These are phyloP conservation scores for Boeremia exigua DNA, from an alignment of 2,329 filamentous ascomycete species.

Conservation along the genomic window DNA sequence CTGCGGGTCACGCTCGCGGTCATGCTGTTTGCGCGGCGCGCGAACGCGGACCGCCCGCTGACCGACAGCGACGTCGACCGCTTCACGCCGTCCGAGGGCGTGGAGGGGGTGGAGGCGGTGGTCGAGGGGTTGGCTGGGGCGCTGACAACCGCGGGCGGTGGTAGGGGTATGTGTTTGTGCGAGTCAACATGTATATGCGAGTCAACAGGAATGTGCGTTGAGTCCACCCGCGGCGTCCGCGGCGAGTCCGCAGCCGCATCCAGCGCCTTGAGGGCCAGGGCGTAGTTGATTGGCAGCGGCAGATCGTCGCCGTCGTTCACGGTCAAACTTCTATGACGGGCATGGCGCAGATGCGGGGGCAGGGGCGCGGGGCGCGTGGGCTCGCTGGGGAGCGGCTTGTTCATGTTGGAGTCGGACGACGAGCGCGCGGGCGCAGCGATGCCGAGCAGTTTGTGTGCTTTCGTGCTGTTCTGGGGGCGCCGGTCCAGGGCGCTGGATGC, in stretches of 20 bases:
- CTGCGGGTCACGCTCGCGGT: conserved; percentile 28
- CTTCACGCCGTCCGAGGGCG: conserved; percentile 22
- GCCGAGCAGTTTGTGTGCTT: conserved; percentile 52
- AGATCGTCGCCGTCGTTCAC: conserved; percentile 43
- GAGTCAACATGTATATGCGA: too few relatives aligned
- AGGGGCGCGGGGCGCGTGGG: conserved; percentile 7
- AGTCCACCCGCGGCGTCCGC: conserved; percentile 11
- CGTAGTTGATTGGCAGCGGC: conserved; percentile 49
- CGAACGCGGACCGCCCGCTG: conserved; percentile 40
- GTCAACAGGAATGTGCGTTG: conserved; percentile 16
- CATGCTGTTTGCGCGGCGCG: conserved; percentile 31
- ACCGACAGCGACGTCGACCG: conserved; percentile 40
- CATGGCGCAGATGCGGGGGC: conserved; percentile 23
- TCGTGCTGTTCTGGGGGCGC: conserved; percentile 41
- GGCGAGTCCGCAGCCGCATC: conserved; percentile 29
- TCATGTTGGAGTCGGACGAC: conserved; percentile 22
- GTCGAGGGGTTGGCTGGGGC: too few relatives aligned
- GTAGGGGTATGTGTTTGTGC: too few relatives aligned
- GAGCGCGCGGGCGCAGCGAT: conserved; percentile 30
- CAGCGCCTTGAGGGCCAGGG: conserved; percentile 45
- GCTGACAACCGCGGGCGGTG: too few relatives aligned
- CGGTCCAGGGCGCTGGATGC: conserved; percentile 41
- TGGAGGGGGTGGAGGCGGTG: too few relatives aligned
- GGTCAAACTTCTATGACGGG: conserved; percentile 41
- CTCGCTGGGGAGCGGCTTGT: conserved; percentile 20